Conservation (phyloP, 2,329 filamentous ascomycete species). For the Microsporum canis region DNA sequence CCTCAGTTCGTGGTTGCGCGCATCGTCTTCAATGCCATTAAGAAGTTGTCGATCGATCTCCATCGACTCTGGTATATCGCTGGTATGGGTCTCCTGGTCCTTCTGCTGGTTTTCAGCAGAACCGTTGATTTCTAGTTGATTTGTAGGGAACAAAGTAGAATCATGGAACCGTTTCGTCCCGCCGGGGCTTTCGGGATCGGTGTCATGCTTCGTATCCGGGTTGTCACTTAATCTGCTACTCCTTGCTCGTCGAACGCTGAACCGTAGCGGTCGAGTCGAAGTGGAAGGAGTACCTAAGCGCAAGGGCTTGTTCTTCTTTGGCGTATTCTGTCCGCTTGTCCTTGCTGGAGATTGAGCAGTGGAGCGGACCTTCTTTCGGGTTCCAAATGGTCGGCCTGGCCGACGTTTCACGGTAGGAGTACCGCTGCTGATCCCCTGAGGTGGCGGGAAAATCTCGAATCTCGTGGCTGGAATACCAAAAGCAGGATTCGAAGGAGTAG, state of each 20-base stretch:
- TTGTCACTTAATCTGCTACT: constrained; percentile 18
- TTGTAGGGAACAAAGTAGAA: neutral
- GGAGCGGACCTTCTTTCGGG: constrained; percentile 16
- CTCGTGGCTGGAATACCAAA: constrained; percentile 31
- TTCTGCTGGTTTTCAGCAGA: neutral
- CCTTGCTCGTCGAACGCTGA: constrained; percentile 26
- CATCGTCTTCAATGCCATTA: neutral
- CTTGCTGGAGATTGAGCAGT: constrained; percentile 25
- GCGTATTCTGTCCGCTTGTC: constrained; percentile 28
- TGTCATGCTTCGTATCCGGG: constrained; percentile 1
- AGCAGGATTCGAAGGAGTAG: constrained; percentile 20
- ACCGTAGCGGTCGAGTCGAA: constrained; percentile 11
- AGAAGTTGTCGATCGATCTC: neutral
- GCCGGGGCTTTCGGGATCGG: constrained; percentile 1
- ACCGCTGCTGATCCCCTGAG: constrained; percentile 18
- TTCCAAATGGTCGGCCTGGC: constrained; percentile 30
- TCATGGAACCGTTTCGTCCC: neutral
- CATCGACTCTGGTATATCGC: neutral
- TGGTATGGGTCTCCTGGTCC: neutral
- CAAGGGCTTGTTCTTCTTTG: constrained; percentile 24
- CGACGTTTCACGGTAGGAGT: constrained; percentile 26
- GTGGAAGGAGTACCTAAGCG: constrained; percentile 22
- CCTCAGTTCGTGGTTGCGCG: neutral
- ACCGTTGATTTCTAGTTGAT: neutral
- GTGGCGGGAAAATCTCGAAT: constrained; percentile 34